Base-by-base conservation (phyloP, 2,329 filamentous ascomycete species). In the Dothideomycetes sp. region DNA sequence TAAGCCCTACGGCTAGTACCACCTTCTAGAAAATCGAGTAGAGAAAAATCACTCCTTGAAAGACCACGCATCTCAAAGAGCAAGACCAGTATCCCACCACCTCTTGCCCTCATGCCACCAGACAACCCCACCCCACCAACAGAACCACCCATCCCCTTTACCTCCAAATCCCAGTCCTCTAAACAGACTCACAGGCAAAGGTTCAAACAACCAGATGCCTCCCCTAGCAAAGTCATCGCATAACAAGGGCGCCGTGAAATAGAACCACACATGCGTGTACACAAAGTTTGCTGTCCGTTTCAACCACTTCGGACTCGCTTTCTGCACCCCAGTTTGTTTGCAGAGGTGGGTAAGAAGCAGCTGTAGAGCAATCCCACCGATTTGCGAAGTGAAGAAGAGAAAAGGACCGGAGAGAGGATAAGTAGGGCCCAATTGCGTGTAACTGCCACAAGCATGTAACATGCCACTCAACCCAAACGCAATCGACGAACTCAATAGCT, bases 131-230 rank as follows among this genome's bases (percentile, higher is more conserved):
- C 66, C 56, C 47, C 70, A 67, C 75, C 80, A 86, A 51, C 82
- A 75, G 74, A 76, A 84, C 69, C 76, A 80, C 1, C 69, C 63
- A 52, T 83, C 78, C 0, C 71, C 74, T 13, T 68, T 60, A 1
- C 65, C 63, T 0, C 81, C 82, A 23, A 80, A 65, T 0, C 82
- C 80, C 12, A 88, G 23, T 2, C 71, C 74, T 18, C 85, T 69
- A n/a, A 87, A 54, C 1, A 72, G 55, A 40, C 84, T 93, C 7
- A 89, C 49, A 0, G 87, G 85, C n/a, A 94, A 62, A 0, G 86
- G 85, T 59, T 95, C 86, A 46, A 78, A 77, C 11, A 93, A 60
- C 83, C 84, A 94, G 0, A 94, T 53, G 0, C 84, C 86, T 1
- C 77, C 73, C 9, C 71, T 68, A 0, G 80, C 73, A 56, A 94